These are phyloP conservation scores for Psidium friedrichsthalianum DNA, from an alignment of 345 rosid genomes.

Conservation along the genomic window DNA sequence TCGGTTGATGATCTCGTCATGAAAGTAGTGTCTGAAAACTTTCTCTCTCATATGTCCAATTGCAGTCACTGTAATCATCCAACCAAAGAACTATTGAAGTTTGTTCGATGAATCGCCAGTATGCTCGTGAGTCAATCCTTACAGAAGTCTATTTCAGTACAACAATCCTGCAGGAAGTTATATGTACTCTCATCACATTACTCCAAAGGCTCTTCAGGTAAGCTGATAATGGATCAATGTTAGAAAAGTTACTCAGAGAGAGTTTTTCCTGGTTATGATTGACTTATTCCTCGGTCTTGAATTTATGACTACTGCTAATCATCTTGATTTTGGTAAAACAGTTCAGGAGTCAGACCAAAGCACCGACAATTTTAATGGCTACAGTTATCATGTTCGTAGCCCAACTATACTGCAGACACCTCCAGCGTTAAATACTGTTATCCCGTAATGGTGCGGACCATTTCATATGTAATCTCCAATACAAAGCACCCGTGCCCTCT, in stretches of 20 bases:
- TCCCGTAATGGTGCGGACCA: not conserved
- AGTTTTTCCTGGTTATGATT: not conserved
- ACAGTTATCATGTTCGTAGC: not conserved
- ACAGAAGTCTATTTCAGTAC: not conserved
- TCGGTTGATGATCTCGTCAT: not conserved
- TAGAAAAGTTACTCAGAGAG: not conserved
- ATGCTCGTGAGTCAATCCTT: not conserved
- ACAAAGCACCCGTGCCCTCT: not conserved
- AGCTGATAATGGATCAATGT: not conserved
- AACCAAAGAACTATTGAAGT: not conserved
- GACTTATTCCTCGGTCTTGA: not conserved
- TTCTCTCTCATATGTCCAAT: not conserved
- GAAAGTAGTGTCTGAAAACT: not conserved
- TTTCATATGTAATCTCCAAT: not conserved
- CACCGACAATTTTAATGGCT: not conserved
- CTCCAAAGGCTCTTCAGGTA: not conserved
- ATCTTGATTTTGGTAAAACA: not conserved
- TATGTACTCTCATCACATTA: not conserved
- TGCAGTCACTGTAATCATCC: not conserved
- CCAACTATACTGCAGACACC: not conserved
- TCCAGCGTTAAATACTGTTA: not conserved
- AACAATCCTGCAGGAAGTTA: not conserved
- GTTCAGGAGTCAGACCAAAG: not conserved
- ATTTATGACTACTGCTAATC: not conserved
- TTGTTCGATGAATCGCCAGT: not conserved